Conservation (phyloP, 495 filamentous ascomycete genomes). For the Penicillium pancosmium region DNA sequence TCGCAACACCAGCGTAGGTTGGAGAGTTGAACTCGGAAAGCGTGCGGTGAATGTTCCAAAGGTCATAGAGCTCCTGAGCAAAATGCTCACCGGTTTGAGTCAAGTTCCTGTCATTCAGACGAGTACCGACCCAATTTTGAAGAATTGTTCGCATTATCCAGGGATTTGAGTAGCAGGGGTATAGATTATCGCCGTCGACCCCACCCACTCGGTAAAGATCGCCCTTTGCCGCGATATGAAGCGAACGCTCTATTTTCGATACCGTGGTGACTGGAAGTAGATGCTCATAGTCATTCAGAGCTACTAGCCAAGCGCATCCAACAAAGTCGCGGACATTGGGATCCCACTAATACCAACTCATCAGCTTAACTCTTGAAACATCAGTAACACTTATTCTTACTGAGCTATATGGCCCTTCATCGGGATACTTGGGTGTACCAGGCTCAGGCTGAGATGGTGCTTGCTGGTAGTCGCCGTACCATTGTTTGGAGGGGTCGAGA, state of each 20-base stretch:
- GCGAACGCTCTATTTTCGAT: slow-evolving; percentile 31
- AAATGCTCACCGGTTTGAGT: slow-evolving; percentile 37
- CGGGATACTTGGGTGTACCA: slow-evolving; percentile 35
- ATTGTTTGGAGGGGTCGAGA: slow-evolving; percentile 37
- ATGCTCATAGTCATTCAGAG: slow-evolving; percentile 40
- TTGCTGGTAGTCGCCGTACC: slow-evolving; percentile 43
- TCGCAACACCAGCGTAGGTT: slow-evolving; percentile 47
- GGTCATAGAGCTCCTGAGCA: slow-evolving; percentile 37
- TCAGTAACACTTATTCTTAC: slow-evolving; percentile 2
- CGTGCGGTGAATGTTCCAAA: slow-evolving; percentile 39
- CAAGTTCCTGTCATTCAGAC: slow-evolving; percentile 41
- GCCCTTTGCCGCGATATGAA: slow-evolving; percentile 40
- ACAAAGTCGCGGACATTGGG: slow-evolving; percentile 49
- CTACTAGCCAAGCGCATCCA: slow-evolving; percentile 41
- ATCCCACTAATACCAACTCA: slow-evolving; percentile 35
- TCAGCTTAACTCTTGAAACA: not conserved
- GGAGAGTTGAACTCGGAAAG: slow-evolving; percentile 47
- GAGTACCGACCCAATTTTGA: slow-evolving; percentile 37
- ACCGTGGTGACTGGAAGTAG: slow-evolving; percentile 32
- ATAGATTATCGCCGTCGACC: slow-evolving; percentile 46
- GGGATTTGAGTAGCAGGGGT: slow-evolving; percentile 46
- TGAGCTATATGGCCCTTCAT: slow-evolving; percentile 23
- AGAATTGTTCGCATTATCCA: slow-evolving; percentile 47
- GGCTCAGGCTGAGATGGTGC: slow-evolving; percentile 44
- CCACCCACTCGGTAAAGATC: slow-evolving; percentile 47